A percentile compares a stretch with the other conserved stretches of the same genome.
These are phyloP conservation scores for Pseudognaphalium luteoalbum DNA, from an alignment of 129 eudicot species.

Conservation along the genomic window DNA sequence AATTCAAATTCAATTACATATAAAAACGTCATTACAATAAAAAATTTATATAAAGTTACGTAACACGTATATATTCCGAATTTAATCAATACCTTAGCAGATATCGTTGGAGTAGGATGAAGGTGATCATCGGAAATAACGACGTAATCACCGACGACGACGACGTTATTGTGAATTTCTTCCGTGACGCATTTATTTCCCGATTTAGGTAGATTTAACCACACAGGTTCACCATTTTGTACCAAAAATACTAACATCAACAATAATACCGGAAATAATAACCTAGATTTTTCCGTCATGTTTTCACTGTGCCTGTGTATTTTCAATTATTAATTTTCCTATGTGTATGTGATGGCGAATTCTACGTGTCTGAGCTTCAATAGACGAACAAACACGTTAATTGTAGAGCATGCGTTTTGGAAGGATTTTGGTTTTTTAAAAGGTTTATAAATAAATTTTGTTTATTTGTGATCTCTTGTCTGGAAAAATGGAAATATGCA, in stretches of 20 bases:
- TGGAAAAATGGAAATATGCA: not conserved
- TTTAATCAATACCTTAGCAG: constrained; percentile 55
- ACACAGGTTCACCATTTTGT: constrained; percentile 44
- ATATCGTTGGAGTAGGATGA: constrained; percentile 59
- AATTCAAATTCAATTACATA: constrained; percentile 1
- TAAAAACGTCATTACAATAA: not conserved
- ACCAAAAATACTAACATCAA: constrained; percentile 24
- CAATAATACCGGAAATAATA: not conserved
- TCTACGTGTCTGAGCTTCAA: not conserved
- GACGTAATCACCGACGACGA: constrained; percentile 84
- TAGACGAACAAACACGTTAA: constrained; percentile 20
- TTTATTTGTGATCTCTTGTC: not conserved
- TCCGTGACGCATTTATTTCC: constrained; percentile 88
- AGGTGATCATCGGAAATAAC: constrained; percentile 79
- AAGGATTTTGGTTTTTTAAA: constrained; percentile 1
- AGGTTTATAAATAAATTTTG: not conserved
- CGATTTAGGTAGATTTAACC: constrained; percentile 66
- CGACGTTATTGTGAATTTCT: constrained; percentile 88
- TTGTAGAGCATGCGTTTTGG: constrained; percentile 24
- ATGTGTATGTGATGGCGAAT: not conserved
- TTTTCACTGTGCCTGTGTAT: not conserved
- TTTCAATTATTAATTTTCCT: not conserved
- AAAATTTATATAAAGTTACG: not conserved
- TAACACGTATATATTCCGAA: not conserved
- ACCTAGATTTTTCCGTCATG: not conserved